A percentile compares a stretch with the other conserved stretches of the same genome.
phyloP scores from a whole-genome alignment of 2,329 filamentous ascomycete genomes.

The Blastomyces parvus region DNA sequence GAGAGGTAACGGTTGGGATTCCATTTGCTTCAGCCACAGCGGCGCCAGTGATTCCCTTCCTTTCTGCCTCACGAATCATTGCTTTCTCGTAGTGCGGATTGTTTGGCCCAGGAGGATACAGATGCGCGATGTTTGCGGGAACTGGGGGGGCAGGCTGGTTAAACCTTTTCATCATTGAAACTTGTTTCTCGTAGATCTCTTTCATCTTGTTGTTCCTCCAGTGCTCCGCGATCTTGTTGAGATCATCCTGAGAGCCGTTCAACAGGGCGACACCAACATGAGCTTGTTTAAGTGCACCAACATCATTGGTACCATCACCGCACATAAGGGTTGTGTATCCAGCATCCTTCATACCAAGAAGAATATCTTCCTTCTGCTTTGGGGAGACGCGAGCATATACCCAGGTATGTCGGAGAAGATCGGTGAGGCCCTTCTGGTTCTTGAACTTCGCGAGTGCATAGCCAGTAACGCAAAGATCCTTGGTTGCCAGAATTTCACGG shows the following conservation, averaged over 20 bases:
- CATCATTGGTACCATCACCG: conserved; percentile 96
- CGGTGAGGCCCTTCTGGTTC: conserved; percentile 63
- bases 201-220: conserved; percentile 95
- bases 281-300: conserved; percentile 93
- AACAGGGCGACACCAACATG: conserved; percentile 93
- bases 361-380: conserved; percentile 97
- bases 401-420: conserved; percentile 82
- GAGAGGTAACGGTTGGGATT: conserved; percentile 57
- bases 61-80: conserved; percentile 72
- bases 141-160: conserved; percentile 90
- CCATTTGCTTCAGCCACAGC: conserved; percentile 46
- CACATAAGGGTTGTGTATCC: conserved; percentile 99
- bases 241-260: conserved; percentile 85
- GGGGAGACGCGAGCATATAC: conserved; percentile 97
- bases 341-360: conserved; percentile 90
- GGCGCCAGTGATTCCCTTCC: conserved; percentile 52
- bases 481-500: conserved; percentile 65
- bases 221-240: conserved; percentile 86
- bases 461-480: conserved; percentile 92
- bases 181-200: conserved; percentile 95
- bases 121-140: conserved; percentile 80
- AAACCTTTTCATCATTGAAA: conserved; percentile 83
- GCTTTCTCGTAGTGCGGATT: conserved; percentile 96
- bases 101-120: conserved; percentile 79
- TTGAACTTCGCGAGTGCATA: conserved; percentile 87